Percentiles rank a stretch among this genome's conserved stretches.
phyloP scores from a whole-genome alignment of 495 filamentous ascomycete species.

The Opeltia flavorubescens region DNA sequence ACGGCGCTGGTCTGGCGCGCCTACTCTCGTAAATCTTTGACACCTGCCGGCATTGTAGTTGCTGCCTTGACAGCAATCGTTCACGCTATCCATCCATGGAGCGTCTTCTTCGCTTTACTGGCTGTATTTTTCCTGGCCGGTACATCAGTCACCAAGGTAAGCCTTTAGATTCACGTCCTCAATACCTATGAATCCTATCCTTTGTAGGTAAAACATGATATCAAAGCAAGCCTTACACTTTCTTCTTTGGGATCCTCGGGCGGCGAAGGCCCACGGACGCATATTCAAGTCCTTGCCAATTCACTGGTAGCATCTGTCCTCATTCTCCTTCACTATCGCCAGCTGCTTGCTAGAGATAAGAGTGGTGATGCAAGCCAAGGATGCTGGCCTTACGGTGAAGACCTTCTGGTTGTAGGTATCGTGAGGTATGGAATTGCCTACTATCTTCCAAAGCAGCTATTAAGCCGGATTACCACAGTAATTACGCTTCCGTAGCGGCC shows the following conservation, averaged over 20 bases:
- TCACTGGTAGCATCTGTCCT: conserved; percentile 64
- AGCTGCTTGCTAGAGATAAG: conserved; percentile 34
- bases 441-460: not conserved
- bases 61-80: conserved; percentile 58
- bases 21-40: conserved; percentile 59
- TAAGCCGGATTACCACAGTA: conserved; percentile 18
- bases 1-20: conserved; percentile 53
- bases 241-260: conserved; percentile 55
- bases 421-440: conserved; percentile 22
- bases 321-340: conserved; percentile 53
- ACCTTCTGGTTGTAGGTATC: conserved; percentile 43
- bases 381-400: conserved; percentile 25
- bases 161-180: conserved; percentile 6
- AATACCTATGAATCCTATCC: not conserved
- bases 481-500: conserved; percentile 83
- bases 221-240: conserved; percentile 70
- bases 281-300: conserved; percentile 86
- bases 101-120: conserved; percentile 69
- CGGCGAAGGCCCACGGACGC: conserved; percentile 67
- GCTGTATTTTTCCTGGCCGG: conserved; percentile 78
- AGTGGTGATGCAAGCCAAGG: conserved; percentile 9
- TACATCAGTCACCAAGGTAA: conserved; percentile 68
- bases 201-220: conserved; percentile 62
- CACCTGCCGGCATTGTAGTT: conserved; percentile 52
- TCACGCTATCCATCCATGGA: conserved; percentile 85